phyloP scores from a whole-genome alignment of 2,329 filamentous ascomycete species.

The Penicillium sp. region DNA sequence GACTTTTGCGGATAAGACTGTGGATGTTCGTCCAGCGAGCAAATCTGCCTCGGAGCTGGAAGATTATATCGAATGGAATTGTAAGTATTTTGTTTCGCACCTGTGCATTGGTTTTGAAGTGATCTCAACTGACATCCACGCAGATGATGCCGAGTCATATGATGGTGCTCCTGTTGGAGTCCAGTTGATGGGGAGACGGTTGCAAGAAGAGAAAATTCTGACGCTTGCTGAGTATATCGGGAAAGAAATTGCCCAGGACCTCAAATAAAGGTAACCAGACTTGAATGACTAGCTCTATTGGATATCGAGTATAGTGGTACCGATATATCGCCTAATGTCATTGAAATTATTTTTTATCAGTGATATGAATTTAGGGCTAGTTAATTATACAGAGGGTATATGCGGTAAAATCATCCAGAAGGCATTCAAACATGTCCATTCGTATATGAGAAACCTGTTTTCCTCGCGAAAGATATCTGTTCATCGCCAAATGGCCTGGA shows the following conservation, averaged over 20 bases:
- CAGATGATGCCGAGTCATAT: slow-evolving; percentile 51
- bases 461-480: not conserved
- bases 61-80: slow-evolving; percentile 47
- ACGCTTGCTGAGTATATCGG: slow-evolving; percentile 45
- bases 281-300: not conserved
- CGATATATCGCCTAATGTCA: not conserved
- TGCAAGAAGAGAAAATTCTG: slow-evolving; percentile 54
- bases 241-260: slow-evolving; percentile 15
- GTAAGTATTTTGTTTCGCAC: slow-evolving; percentile 37
- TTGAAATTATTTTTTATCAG: not conserved
- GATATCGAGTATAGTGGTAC: not conserved
- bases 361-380: not conserved
- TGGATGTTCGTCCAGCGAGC: slow-evolving; percentile 45
- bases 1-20: slow-evolving; percentile 51
- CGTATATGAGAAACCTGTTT: not conserved
- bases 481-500: not conserved
- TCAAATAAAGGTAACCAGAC: not conserved
- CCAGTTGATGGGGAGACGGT: slow-evolving; percentile 51
- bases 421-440: not conserved
- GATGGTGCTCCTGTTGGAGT: slow-evolving; percentile 50
- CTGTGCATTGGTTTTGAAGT: not conserved
- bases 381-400: not conserved
- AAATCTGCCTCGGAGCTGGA: slow-evolving; percentile 49
- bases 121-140: slow-evolving; percentile 1
- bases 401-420: not conserved